phyloP scores from a whole-genome alignment of 768 basidiomycete species.

The Kwoniella sp. region DNA sequence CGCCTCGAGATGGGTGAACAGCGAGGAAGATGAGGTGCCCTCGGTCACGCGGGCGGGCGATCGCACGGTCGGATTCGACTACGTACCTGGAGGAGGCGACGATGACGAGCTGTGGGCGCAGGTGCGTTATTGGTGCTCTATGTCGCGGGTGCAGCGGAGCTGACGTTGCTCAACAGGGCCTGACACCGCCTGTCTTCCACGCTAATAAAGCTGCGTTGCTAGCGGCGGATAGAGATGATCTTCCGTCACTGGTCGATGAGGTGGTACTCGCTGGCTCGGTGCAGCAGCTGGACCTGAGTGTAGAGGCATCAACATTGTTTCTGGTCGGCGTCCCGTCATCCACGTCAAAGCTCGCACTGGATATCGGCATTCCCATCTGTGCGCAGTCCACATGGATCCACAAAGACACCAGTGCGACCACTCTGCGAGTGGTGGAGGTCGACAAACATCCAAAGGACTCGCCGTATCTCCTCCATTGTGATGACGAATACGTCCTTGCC shows the following conservation, averaged over 20 bases:
- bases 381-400: neutral
- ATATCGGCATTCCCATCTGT: slow-evolving; percentile 22
- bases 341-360: slow-evolving; percentile 16
- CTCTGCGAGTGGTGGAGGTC: slow-evolving; percentile 9
- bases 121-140: slow-evolving; percentile 51
- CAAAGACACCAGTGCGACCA: neutral
- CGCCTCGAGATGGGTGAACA: slow-evolving; percentile 66
- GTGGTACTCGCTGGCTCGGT: slow-evolving; percentile 7
- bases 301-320: neutral
- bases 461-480: slow-evolving; percentile 1
- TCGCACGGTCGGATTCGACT: slow-evolving; percentile 65
- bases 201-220: slow-evolving; percentile 56
- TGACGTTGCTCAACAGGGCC: slow-evolving; percentile 56
- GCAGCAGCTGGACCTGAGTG: neutral
- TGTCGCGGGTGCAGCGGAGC: neutral
- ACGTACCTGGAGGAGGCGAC: slow-evolving; percentile 91
- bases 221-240: slow-evolving; percentile 53
- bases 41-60: slow-evolving; percentile 21
- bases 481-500: slow-evolving; percentile 4
- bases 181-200: slow-evolving; percentile 75
- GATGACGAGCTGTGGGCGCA: slow-evolving; percentile 88
- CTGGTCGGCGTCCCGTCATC: slow-evolving; percentile 5
- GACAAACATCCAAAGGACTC: slow-evolving; percentile 11
- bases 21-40: slow-evolving; percentile 48
- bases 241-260: slow-evolving; percentile 53